Base-by-base conservation (phyloP, 2,329 filamentous ascomycete species). In the Penicillium palitans region DNA sequence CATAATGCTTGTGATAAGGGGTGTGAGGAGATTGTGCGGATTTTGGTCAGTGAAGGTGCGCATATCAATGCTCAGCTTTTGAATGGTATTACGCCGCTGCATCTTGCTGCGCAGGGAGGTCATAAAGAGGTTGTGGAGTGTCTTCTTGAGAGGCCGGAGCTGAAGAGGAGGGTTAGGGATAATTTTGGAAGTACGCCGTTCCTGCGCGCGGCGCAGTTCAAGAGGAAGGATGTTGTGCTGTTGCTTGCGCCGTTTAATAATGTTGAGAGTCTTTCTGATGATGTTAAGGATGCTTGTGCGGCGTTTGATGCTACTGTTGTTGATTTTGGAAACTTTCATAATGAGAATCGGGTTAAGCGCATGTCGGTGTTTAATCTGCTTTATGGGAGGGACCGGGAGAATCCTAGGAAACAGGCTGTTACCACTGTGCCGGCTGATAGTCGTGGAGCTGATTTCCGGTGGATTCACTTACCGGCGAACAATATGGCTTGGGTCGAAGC, bases 401-500 rank as follows among this genome's bases (percentile, higher is more conserved):
- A 76, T 47, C 69, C 69, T 10, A 70, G 76, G 35, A 80, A 79
- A 60, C 80, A 81, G 24, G 78, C 72, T 15, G 73, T 83, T n/a
- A 75, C 76, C 0, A 81, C 80, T 0, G 60, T 79, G 24, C 77
- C 79, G 1, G 77, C 75, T 47, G 76, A 80, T 51, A 77, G 78
- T 57, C 79, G 80, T 61, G 74, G 75, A 41, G 79, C 79, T 5
- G 74, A 79, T 42, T 83, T 83, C 52, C 74, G 80, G 21, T 83
- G 81, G 81, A 82, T 83, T 50, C 81, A 83, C 70, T 70, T 83
- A 6, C 81, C 81, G 6, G 80, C 80, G 3, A 83, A 83, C 61
- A 83, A 83, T 25, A 73, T 75, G 71, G 80, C 82, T 1, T 88
- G 86, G 86, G 81, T 84, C 5, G 85, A 88, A 70, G 81, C 84